These are phyloP conservation scores for Omphalotus olearius DNA, from an alignment of 1,284 basidiomycete genomes.

Conservation along the genomic window DNA sequence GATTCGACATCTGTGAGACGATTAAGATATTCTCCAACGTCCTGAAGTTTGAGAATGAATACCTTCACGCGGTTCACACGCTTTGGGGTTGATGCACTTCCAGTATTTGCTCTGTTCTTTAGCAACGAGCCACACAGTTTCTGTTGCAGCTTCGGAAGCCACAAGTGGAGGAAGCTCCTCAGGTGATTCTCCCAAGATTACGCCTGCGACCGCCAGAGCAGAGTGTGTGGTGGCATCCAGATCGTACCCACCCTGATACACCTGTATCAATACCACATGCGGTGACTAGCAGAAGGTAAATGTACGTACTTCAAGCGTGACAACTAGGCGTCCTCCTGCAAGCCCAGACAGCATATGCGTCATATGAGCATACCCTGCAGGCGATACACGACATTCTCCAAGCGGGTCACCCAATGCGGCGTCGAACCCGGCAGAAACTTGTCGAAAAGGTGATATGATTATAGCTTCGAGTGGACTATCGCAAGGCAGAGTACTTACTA, in stretches of 20 bases:
- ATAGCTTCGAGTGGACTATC: not conserved
- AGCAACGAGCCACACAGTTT: slow-evolving; percentile 86
- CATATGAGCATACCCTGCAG: slow-evolving; percentile 98
- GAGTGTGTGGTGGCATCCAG: slow-evolving; percentile 86
- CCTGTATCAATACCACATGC: not conserved
- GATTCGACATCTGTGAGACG: slow-evolving; percentile 46
- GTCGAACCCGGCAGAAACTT: slow-evolving; percentile 98
- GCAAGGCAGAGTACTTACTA: slow-evolving; percentile 48
- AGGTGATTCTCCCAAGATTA: slow-evolving; percentile 85
- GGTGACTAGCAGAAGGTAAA: not conserved
- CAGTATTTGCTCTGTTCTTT: slow-evolving; percentile 87
- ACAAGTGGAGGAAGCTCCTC: slow-evolving; percentile 66
- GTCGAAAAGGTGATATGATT: not conserved
- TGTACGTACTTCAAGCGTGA: slow-evolving; percentile 81
- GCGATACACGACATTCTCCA: slow-evolving; percentile 88
- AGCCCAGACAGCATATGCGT: slow-evolving; percentile 93
- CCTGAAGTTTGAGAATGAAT: slow-evolving; percentile 8
- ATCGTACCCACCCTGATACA: slow-evolving; percentile 89
- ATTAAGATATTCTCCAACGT: slow-evolving; percentile 6
- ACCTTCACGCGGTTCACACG: slow-evolving; percentile 78
- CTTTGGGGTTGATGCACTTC: slow-evolving; percentile 78
- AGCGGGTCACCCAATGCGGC: slow-evolving; percentile 92
- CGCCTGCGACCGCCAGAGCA: slow-evolving; percentile 80
- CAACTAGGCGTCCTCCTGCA: slow-evolving; percentile 85
- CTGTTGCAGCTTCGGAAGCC: slow-evolving; percentile 76